Evolutionary conservation across 2,329 filamentous ascomycete genomes (phyloP).

Genomic region (Cladobotryum mycophilum): DNA sequence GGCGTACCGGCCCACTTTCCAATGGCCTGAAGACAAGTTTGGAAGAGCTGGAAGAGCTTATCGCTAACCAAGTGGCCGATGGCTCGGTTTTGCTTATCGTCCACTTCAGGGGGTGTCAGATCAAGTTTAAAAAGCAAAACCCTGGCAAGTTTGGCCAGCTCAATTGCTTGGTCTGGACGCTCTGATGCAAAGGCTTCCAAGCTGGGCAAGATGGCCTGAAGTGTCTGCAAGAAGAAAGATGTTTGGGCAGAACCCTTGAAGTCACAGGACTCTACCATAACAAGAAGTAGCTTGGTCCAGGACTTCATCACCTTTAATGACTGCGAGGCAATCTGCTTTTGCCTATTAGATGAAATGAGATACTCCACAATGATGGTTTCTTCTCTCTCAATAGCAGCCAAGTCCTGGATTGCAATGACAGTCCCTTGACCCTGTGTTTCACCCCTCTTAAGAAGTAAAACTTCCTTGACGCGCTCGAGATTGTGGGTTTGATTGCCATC

Average conservation of each 20-base stretch:
- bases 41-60: slow-evolving; percentile 86
- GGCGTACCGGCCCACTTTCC: slow-evolving; percentile 65
- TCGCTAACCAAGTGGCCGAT: slow-evolving; percentile 74
- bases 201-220: slow-evolving; percentile 83
- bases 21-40: slow-evolving; percentile 74
- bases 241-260: slow-evolving; percentile 66
- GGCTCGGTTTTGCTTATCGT: slow-evolving; percentile 38
- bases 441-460: slow-evolving; percentile 63
- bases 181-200: slow-evolving; percentile 71
- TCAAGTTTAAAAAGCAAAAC: slow-evolving; percentile 67
- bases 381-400: slow-evolving; percentile 49
- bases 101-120: slow-evolving; percentile 34
- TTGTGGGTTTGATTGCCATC: slow-evolving; percentile 59
- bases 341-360: slow-evolving; percentile 57
- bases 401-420: slow-evolving; percentile 44
- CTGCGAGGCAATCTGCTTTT: slow-evolving; percentile 49
- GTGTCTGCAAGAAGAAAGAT: slow-evolving; percentile 74
- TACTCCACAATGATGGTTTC: slow-evolving; percentile 55
- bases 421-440: slow-evolving; percentile 48
- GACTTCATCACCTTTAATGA: slow-evolving; percentile 66
- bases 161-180: slow-evolving; percentile 61
- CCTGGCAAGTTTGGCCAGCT: slow-evolving; percentile 71
- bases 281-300: slow-evolving; percentile 78
- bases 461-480: slow-evolving; percentile 62
- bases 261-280: slow-evolving; percentile 77